Evolutionary conservation across 2,329 filamentous ascomycete genomes (phyloP), one percentile per base, ranked within the genome.

Genomic region (Colletotrichum trifolii): DNA sequence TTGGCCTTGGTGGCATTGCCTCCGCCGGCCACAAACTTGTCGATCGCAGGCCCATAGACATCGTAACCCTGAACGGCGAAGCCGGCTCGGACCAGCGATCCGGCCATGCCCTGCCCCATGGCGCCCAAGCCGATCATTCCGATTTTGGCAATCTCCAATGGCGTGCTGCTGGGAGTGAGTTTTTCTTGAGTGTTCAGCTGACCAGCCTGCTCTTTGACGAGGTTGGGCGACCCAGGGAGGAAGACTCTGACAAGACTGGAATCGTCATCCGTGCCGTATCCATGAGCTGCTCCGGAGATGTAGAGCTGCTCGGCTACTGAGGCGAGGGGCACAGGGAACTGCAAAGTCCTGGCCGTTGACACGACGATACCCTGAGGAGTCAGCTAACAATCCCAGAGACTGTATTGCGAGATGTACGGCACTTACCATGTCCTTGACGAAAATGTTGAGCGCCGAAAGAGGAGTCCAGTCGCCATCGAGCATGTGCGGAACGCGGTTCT

Each of bases 401-500:
- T 38, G 2, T 2, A 25, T 8, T 0, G 35, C 8, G 15, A 17
- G 8, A 17, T 11, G 25, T 2, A 25, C n/a, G 61, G 4, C 8
- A 3, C 73, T 56, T 57, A 77, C 76, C 70, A 78, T 72, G 64
- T 78, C 74, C 50, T 77, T 74, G 2, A 76, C 69, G 25, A 78
- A 76, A 12, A 76, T 77, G 46, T 73, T 71, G 15, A 81, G 64
- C 2, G 78, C 74, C 8, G 74, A 76, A 38, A 73, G 70, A 13
- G 77, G 69, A 12, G 71, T 74, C 75, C 81, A 83, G 68, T 85
- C 83, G 59, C 83, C 80, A 17, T 78, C 77, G 43, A 88, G 73
- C 76, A 85, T 83, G 69, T 83, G 82, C 45, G 82, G 81, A 12
- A 80, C 82, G n/a, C 85, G 76, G 69, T 86, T 84, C 69, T 84